Base-by-base conservation (phyloP, 129 eudicot species). In the Lonicera japonica region DNA sequence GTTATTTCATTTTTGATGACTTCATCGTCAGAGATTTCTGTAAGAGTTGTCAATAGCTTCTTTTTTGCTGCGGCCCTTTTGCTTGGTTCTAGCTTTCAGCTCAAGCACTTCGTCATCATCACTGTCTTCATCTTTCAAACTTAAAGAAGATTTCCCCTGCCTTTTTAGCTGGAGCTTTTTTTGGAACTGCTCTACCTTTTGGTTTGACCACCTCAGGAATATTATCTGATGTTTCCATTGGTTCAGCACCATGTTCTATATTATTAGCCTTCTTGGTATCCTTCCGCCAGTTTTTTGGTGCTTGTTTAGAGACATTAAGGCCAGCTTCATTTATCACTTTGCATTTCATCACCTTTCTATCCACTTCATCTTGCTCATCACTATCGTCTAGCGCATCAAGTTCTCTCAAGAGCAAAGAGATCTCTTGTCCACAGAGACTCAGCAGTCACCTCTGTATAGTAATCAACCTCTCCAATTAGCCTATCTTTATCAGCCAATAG, bases 141-240 rank as follows among this genome's bases (percentile, higher is more conserved):
- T 43, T 17, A 59, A 63, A 29, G 73, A 15, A 12, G 73, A 21
- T 58, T 83, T 86, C 18, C 54, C 94, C 94, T 76, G 79, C 97
- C 86, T 84, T 73, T 74, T 64, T 82, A 4, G 83, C 77, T 2
- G 98, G 96, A 60, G 89, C 86, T 68, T 92, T 92, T 85, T 87
- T 92, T 63, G 77, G 63, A 36, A 62, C 83, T 9, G 82, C 79
- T 69, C 48, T 74, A 43, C 79, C 90, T 73, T 76, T 84, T 17
- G 83, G 76, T 58, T 91, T 91, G 21, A 66, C 59, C 16, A 68
- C 74, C 21, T 66, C 88, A 21, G 64, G 75, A 75, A 13, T 70
- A 25, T 63, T 66, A 48, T 63, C 89, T 13, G 85, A 74, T 45
- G 73, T 63, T 4, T 73, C 75, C 85, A 66, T 78, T 34, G 80